phyloP scores from a whole-genome alignment of 257 asterid genomes.

The Vinca minor region DNA sequence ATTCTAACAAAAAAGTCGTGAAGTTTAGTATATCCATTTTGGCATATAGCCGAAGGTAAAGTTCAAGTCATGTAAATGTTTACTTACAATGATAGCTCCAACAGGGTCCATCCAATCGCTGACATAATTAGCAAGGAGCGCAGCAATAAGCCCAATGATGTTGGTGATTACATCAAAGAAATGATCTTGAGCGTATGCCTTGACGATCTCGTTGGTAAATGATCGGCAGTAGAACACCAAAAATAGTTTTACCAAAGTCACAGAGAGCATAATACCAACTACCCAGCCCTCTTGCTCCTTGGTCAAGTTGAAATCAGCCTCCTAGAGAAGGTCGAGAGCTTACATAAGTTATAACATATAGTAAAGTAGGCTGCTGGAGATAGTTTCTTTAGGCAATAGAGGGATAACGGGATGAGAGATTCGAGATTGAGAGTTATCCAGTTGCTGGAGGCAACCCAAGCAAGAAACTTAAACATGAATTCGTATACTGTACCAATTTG shows the following conservation, averaged over 20 bases:
- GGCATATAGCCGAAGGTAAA: neutral
- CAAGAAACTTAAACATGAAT: constrained; percentile 4
- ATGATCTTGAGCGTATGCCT: constrained; percentile 52
- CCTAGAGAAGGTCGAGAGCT: constrained; percentile 15
- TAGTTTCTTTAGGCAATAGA: neutral
- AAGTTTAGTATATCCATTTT: neutral
- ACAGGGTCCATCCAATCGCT: constrained; percentile 47
- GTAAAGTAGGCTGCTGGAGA: neutral
- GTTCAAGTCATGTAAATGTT: neutral
- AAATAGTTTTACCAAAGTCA: constrained; percentile 40
- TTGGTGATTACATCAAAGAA: constrained; percentile 49
- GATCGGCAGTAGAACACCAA: constrained; percentile 42
- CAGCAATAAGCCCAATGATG: constrained; percentile 42
- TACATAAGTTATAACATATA: neutral
- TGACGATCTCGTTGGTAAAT: constrained; percentile 47
- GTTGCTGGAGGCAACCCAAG: constrained; percentile 1
- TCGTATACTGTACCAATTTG: neutral
- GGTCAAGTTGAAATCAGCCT: constrained; percentile 30
- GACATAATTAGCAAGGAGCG: constrained; percentile 37
- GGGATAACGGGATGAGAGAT: neutral
- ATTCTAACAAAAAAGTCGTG: neutral
- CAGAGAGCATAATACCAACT: constrained; percentile 43
- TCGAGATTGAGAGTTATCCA: neutral
- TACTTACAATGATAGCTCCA: constrained; percentile 53
- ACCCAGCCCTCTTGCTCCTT: constrained; percentile 46